Conservation (phyloP, 2,329 filamentous ascomycete species). For the Pseudovirgaria hyperparasitica region DNA sequence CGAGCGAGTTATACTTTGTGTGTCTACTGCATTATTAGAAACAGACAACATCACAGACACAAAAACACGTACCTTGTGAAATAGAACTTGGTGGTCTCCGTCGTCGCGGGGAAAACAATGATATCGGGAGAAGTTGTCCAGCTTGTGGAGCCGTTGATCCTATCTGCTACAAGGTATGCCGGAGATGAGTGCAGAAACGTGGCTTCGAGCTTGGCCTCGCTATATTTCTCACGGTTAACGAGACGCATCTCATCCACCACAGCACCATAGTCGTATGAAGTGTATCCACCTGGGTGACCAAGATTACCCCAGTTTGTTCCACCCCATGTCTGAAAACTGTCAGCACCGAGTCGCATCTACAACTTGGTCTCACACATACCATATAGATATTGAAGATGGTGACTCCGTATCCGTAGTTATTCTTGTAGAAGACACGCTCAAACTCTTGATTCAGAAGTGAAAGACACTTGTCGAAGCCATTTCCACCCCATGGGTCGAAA, state of each 20-base stretch:
- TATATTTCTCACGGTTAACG: constrained; percentile 62
- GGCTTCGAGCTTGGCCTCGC: constrained; percentile 62
- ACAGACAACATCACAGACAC: neutral
- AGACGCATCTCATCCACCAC: constrained; percentile 57
- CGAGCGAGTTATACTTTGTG: constrained; percentile 46
- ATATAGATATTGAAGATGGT: constrained; percentile 65
- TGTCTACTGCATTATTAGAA: constrained; percentile 35
- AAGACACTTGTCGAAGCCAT: constrained; percentile 55
- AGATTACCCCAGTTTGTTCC: constrained; percentile 79
- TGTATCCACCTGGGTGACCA: constrained; percentile 49
- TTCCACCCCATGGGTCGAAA: constrained; percentile 64
- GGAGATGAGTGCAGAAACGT: constrained; percentile 65
- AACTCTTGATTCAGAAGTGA: constrained; percentile 59
- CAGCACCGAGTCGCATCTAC: neutral
- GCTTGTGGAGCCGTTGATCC: constrained; percentile 17
- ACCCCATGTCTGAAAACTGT: constrained; percentile 43
- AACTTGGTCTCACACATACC: constrained; percentile 30
- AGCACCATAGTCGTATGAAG: constrained; percentile 48
- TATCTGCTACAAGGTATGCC: constrained; percentile 45
- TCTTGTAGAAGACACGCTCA: constrained; percentile 69
- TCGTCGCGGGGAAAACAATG: constrained; percentile 49
- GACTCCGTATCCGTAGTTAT: constrained; percentile 52
- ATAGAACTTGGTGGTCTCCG: constrained; percentile 47
- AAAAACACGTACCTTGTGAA: constrained; percentile 30
- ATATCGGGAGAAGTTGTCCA: constrained; percentile 33